Percentiles rank a stretch among this genome's conserved stretches.
These are phyloP conservation scores for Calonectria henricotiae DNA, from an alignment of 2,329 filamentous ascomycete species.

Conservation along the genomic window DNA sequence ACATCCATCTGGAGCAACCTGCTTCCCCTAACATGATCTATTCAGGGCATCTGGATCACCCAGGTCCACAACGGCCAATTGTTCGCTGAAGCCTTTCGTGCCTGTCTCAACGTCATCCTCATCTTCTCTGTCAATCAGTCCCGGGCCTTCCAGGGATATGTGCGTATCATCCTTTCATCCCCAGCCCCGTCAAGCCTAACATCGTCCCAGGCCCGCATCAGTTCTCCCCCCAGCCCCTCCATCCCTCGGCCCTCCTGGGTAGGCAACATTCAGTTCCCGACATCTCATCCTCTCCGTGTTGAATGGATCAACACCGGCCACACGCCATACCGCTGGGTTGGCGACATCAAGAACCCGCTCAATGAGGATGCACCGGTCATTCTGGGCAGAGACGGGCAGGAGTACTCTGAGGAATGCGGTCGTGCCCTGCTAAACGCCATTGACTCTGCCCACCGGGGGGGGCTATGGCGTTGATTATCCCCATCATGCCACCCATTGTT, in stretches of 20 bases:
- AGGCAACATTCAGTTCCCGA: neutral
- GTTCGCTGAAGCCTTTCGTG: neutral
- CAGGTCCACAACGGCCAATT: neutral
- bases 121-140: slow-evolving; percentile 18
- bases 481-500: neutral
- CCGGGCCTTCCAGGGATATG: slow-evolving; percentile 12
- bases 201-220: neutral
- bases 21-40: neutral
- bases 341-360: neutral
- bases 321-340: neutral
- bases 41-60: slow-evolving; percentile 10
- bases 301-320: slow-evolving; percentile 4
- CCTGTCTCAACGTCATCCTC: slow-evolving; percentile 1
- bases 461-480: slow-evolving; percentile 1
- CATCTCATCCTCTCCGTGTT: neutral
- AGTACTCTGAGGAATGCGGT: slow-evolving; percentile 19
- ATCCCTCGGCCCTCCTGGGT: neutral
- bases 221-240: neutral
- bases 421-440: neutral
- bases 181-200: neutral
- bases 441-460: neutral
- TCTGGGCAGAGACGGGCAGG: slow-evolving; percentile 11
- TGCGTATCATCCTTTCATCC: neutral
- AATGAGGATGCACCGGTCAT: slow-evolving; percentile 4
- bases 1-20: neutral